Percentiles rank a stretch among this genome's conserved stretches.
phyloP scores from a whole-genome alignment of 371 early-diverging fungal genomes.

The Rozella allomycis region DNA sequence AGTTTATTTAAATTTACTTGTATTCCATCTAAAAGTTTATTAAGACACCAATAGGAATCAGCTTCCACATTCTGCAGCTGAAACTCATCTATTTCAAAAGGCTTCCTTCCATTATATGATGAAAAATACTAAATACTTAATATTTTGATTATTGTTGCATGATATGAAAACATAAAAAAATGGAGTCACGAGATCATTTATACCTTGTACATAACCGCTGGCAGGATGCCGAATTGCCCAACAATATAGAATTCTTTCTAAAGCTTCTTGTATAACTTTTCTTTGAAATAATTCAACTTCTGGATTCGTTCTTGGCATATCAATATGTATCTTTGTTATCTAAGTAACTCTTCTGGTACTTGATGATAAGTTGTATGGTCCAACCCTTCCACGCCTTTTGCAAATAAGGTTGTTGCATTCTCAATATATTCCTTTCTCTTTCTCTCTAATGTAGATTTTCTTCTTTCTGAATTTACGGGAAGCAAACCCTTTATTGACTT shows the following conservation, averaged over 20 bases:
- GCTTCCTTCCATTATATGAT: conserved; percentile 40
- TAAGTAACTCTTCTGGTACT: conserved; percentile 11
- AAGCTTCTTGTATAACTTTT: conserved; percentile 7
- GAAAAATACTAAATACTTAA: conserved; percentile 1
- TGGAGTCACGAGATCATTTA: conserved; percentile 91
- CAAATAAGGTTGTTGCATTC: conserved; percentile 49
- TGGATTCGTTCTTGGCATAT: conserved; percentile 2
- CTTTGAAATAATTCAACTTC: conserved; percentile 1
- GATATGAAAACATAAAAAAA: conserved; percentile 76
- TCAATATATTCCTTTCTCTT: conserved; percentile 79
- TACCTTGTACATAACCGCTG: conserved; percentile 97
- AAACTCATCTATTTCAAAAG: conserved; percentile 33
- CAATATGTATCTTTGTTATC: background rate
- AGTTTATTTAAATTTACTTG: conserved; percentile 25
- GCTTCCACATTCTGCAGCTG: conserved; percentile 61
- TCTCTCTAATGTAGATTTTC: conserved; percentile 49
- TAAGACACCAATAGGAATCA: conserved; percentile 85
- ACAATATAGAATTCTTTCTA: conserved; percentile 77
- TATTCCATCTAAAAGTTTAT: conserved; percentile 82
- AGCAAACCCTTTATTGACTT: conserved; percentile 39
- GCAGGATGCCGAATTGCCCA: conserved; percentile 95
- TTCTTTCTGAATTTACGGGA: conserved; percentile 57
- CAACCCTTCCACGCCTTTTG: conserved; percentile 42
- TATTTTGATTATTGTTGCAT: conserved; percentile 19
- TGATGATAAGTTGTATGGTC: conserved; percentile 79